Evolutionary conservation across 2,329 filamentous ascomycete genomes (phyloP).

Genomic region (Fusarium sp.): DNA sequence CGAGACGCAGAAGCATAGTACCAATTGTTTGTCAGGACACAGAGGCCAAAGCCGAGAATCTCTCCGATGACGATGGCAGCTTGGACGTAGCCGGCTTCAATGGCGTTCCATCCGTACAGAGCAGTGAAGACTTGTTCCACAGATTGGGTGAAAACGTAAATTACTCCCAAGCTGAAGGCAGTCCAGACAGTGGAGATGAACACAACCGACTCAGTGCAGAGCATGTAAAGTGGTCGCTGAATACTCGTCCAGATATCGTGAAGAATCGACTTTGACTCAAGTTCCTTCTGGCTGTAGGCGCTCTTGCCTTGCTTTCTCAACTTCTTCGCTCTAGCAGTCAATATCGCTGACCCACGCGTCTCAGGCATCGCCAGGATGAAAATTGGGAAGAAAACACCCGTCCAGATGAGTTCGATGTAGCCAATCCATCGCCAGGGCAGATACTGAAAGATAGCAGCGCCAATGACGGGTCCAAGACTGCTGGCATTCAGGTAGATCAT

Average conservation of each 20-base stretch:
- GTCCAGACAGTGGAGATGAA: conserved; percentile 18
- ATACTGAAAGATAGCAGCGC: conserved; percentile 18
- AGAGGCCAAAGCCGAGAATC: conserved; percentile 12
- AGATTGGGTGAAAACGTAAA: conserved; percentile 22
- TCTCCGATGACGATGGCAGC: conserved; percentile 21
- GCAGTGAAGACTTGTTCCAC: conserved; percentile 18
- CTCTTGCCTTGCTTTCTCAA: conserved; percentile 2
- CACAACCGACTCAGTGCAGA: conserved; percentile 14
- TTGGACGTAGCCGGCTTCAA: conserved; percentile 19
- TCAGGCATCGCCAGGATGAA: conserved; percentile 27
- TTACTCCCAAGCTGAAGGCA: conserved; percentile 7
- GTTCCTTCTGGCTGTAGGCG: conserved; percentile 8
- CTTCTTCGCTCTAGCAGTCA: background rate
- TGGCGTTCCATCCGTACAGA: conserved; percentile 16
- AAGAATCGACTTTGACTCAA: conserved; percentile 10
- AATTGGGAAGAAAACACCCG: conserved; percentile 14
- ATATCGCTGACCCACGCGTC: conserved; percentile 6
- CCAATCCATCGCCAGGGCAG: conserved; percentile 23
- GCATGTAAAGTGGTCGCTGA: conserved; percentile 19
- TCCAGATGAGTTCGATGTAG: conserved; percentile 30
- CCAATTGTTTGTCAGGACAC: conserved; percentile 15
- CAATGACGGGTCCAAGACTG: conserved; percentile 20
- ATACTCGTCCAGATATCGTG: conserved; percentile 7
- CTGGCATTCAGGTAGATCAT: conserved; percentile 20
- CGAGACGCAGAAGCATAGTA: conserved; percentile 28